Evolutionary conservation across 192 early-diverging fungal genomes (phyloP), one percentile per base, ranked within the genome.

Genomic region (Entomortierella lignicola): DNA sequence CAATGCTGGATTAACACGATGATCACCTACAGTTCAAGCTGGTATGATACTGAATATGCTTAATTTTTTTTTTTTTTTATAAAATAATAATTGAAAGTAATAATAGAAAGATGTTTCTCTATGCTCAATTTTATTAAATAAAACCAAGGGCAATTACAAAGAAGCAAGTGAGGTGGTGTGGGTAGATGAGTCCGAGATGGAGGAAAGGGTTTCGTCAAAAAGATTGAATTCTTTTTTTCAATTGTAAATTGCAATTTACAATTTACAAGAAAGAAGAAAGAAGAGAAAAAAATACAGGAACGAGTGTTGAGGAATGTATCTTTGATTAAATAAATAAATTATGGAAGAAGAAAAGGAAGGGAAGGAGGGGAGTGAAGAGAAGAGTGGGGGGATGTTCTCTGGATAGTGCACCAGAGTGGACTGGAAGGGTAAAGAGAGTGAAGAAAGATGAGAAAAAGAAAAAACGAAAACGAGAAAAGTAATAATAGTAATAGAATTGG

Each of bases 141-240:
- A n/a, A n/a, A n/a, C n/a, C n/a, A n/a, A n/a, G n/a, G n/a, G n/a
- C n/a, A n/a, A n/a, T n/a, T n/a, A n/a, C n/a, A n/a, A n/a, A n/a
- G n/a, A n/a, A n/a, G n/a, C n/a, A n/a, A n/a, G n/a, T n/a, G n/a
- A 37, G 34, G 34, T 37, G 34, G 34, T 37, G 10, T 37, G 34
- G 10, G 34, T 37, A 37, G 42, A 54, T 21, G 63, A 31, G 15
- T 32, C 65, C 41, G 65, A 56, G 29, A 37, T 53, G 44, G 26
- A 27, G 39, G 53, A 30, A 23, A 34, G 52, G 44, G 44, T 12
- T 42, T 47, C 44, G 44, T 47, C 17, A 26, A 61, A 15, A 23
- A 15, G 25, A 25, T 32, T 31, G 43, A 34, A 37, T 26, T 13
- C n/a, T 13, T 34, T 25, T 31, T 37, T 37, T 4, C 34, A 37